Evolutionary conservation across 2,329 filamentous ascomycete genomes (phyloP), one percentile per base, ranked within the genome.

Genomic region (Atkinsonella texensis): DNA sequence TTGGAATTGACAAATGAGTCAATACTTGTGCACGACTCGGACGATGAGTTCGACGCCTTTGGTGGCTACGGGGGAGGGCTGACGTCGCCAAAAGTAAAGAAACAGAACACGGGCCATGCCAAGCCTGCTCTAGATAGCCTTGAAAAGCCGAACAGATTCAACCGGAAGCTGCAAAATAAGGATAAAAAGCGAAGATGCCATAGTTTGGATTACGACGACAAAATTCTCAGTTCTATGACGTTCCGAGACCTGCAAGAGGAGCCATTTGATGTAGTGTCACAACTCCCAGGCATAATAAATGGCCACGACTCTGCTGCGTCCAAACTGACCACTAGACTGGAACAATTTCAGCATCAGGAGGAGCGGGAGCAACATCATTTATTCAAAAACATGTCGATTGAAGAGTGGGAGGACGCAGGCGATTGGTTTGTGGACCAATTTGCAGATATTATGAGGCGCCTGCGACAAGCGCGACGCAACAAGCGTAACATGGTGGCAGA

Each of bases 361-460:
- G 71, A 72, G 47, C 59, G 62, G 33, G 72, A 76, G 47, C 75
- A 78, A 58, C 67, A 65, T 33, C 62, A 69, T 1, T 74, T 81
- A 50, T 80, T 81, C 58, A 70, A 68, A 2, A 69, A 70, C 49
- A 75, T 81, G 70, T 64, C 73, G 1, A 67, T 80, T 13, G 65
- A 70, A 15, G 79, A 81, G 50, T 82, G 79, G 79, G 78, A 82
- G 57, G 68, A 72, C 13, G 72, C 77, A 1, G 79, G 79, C 5
- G 77, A 81, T 56, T 82, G 79, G 79, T 79, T 82, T 52, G 65
- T 79, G 20, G 71, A 72, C 43, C 74, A 73, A 54, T 81, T 82
- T 54, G 65, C 70, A 8, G 66, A 67, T 3, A 64, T 81, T 42
- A 70, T 80, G 61, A 64, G 69, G 54, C 68, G 65, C 49, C 62